Conservation (phyloP, 306 rosid genomes). For the Quercus engelmannii region DNA sequence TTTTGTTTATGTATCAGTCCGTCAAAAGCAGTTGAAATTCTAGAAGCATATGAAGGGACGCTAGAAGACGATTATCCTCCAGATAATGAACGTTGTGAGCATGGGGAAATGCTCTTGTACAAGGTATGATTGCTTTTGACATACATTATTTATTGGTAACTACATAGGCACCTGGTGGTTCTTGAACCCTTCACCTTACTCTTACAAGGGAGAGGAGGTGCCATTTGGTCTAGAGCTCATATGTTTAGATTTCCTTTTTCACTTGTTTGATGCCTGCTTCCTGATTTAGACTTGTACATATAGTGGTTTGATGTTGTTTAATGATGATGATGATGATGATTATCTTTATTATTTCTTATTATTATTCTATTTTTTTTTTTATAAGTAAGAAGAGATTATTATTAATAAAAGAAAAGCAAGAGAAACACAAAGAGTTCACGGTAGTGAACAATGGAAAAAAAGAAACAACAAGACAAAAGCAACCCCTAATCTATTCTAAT, state of each 20-base stretch:
- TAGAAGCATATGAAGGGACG: slow-evolving; percentile 99
- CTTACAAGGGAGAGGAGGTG: no score
- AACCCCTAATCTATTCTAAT: no score
- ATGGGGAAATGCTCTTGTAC: slow-evolving; percentile 95
- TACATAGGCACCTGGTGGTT: not conserved
- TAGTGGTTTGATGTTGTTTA: not conserved
- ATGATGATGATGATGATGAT: no score
- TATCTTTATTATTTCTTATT: no score
- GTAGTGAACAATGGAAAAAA: no score
- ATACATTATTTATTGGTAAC: not conserved
- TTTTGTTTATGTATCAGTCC: slow-evolving; percentile 46
- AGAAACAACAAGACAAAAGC: no score
- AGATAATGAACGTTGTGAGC: slow-evolving; percentile 93
- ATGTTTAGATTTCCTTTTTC: slow-evolving; percentile 11
- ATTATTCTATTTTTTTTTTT: no score
- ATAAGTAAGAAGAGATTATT: no score
- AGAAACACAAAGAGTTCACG: no score
- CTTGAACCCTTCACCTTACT: no score
- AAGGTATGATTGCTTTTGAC: slow-evolving; percentile 52
- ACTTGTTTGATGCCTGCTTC: slow-evolving; percentile 1
- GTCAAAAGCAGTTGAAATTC: slow-evolving; percentile 89
- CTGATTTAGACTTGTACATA: not conserved
- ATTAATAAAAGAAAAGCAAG: no score
- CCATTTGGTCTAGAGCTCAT: not conserved
- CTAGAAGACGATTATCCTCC: slow-evolving; percentile 96